phyloP scores from a whole-genome alignment of 495 filamentous ascomycete genomes.

The Barbatosphaeria neglecta region DNA sequence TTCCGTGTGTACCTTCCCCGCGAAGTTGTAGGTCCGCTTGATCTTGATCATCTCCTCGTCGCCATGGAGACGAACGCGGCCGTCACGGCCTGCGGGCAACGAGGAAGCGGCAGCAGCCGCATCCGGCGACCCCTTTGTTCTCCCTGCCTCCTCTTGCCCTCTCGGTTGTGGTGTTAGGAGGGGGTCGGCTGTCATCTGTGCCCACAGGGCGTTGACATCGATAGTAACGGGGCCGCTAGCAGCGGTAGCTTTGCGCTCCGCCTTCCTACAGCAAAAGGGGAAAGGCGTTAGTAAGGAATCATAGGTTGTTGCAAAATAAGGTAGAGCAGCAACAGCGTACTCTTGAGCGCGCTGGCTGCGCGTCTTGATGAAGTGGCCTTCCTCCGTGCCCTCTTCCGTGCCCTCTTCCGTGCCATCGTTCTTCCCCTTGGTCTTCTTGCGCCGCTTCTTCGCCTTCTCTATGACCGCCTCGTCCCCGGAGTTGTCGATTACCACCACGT shows the following conservation, averaged over 20 bases:
- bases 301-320: neutral
- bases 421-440: slow-evolving; percentile 39
- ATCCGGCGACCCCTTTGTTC: slow-evolving; percentile 9
- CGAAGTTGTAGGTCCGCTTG: slow-evolving; percentile 81
- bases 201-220: slow-evolving; percentile 86
- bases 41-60: slow-evolving; percentile 56
- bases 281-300: slow-evolving; percentile 11
- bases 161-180: slow-evolving; percentile 8
- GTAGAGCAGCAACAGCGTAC: slow-evolving; percentile 15
- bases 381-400: slow-evolving; percentile 59
- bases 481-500: slow-evolving; percentile 38
- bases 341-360: slow-evolving; percentile 53
- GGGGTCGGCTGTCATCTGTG: slow-evolving; percentile 51
- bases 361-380: slow-evolving; percentile 77
- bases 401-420: slow-evolving; percentile 42
- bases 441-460: slow-evolving; percentile 43
- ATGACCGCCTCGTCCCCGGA: slow-evolving; percentile 78
- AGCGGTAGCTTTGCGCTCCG: slow-evolving; percentile 51
- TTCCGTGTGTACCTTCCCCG: slow-evolving; percentile 73
- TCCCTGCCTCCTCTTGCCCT: slow-evolving; percentile 1
- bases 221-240: slow-evolving; percentile 61
- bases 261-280: slow-evolving; percentile 36
- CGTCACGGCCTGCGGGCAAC: slow-evolving; percentile 3
- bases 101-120: neutral
- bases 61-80: neutral